phyloP scores from a whole-genome alignment of 202 grass and related monocot genomes.

The Zizania palustris region DNA sequence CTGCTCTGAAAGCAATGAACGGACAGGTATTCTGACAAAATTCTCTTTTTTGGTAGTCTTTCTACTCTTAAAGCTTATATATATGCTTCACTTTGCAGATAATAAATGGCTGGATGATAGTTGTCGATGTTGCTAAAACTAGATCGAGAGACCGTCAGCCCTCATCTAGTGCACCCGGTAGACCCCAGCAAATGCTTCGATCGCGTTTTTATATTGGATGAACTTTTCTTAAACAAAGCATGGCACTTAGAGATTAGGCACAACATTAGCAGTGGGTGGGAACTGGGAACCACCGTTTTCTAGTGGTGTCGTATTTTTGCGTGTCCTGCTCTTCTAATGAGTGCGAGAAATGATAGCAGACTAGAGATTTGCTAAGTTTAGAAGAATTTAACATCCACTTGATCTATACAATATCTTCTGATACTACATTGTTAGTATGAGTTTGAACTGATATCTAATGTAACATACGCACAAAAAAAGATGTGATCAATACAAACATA shows the following conservation, averaged over 20 bases:
- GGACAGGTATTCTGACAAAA: conserved; percentile 57
- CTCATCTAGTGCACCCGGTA: conserved; percentile 32
- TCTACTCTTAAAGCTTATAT: conserved; percentile 21
- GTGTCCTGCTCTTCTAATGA: conserved; percentile 27
- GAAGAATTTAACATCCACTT: neutral
- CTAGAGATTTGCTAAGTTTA: neutral
- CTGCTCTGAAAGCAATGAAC: conserved; percentile 95
- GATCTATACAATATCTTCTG: neutral
- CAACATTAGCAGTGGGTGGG: conserved; percentile 34
- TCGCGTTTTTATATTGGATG: conserved; percentile 33
- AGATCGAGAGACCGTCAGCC: conserved; percentile 35
- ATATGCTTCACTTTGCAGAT: conserved; percentile 55
- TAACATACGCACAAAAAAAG: neutral
- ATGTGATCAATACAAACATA: conserved; percentile 1
- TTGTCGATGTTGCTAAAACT: conserved; percentile 82
- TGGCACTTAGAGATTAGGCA: conserved; percentile 38
- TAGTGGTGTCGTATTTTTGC: conserved; percentile 45
- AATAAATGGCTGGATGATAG: conserved; percentile 98
- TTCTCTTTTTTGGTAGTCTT: neutral
- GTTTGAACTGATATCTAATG: neutral
- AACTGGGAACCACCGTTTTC: conserved; percentile 46
- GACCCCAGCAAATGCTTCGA: conserved; percentile 36
- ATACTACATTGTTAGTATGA: neutral
- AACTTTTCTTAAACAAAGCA: conserved; percentile 19
- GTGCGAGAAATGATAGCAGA: conserved; percentile 9